A percentile compares a stretch with the other conserved stretches of the same genome.
These are phyloP conservation scores for Primulina eburnea DNA, from an alignment of 257 asterid genomes.

Conservation along the genomic window DNA sequence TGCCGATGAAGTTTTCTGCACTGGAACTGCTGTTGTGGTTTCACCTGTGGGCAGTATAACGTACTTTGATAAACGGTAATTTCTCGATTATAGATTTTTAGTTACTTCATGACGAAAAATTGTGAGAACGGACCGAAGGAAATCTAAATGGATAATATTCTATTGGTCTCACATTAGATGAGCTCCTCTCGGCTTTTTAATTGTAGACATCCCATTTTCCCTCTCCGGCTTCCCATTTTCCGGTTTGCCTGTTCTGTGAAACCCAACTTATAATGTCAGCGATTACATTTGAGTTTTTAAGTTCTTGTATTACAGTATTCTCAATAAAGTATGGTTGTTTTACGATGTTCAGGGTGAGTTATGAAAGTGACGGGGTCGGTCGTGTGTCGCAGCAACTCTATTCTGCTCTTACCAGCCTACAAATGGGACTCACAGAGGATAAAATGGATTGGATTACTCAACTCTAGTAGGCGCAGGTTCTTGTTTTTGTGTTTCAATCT, in stretches of 20 bases:
- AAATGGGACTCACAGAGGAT: slow-evolving; percentile 83
- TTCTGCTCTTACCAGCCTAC: slow-evolving; percentile 78
- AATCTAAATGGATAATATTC: neutral
- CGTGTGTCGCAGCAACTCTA: slow-evolving; percentile 74
- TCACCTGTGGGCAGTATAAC: slow-evolving; percentile 84
- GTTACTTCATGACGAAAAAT: neutral
- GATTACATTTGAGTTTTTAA: neutral
- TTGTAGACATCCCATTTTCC: neutral
- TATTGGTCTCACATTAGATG: neutral
- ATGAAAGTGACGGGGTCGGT: slow-evolving; percentile 71
- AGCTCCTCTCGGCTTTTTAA: neutral
- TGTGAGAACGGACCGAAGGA: neutral
- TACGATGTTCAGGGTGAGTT: slow-evolving; percentile 51
- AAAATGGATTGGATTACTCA: slow-evolving; percentile 71
- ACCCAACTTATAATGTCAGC: neutral
- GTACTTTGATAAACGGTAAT: slow-evolving; percentile 50
- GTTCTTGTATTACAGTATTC: neutral
- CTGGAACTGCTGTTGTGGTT: slow-evolving; percentile 92
- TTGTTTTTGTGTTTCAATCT: slow-evolving; percentile 15
- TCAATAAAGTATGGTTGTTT: neutral
- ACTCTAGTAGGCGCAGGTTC: slow-evolving; percentile 44
- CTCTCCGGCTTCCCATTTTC: neutral
- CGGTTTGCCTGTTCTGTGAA: neutral
- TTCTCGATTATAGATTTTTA: neutral
- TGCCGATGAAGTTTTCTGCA: slow-evolving; percentile 97